Evolutionary conservation across 2,329 filamentous ascomycete genomes (phyloP).

Genomic region (Cordyceps cateniannulata): DNA sequence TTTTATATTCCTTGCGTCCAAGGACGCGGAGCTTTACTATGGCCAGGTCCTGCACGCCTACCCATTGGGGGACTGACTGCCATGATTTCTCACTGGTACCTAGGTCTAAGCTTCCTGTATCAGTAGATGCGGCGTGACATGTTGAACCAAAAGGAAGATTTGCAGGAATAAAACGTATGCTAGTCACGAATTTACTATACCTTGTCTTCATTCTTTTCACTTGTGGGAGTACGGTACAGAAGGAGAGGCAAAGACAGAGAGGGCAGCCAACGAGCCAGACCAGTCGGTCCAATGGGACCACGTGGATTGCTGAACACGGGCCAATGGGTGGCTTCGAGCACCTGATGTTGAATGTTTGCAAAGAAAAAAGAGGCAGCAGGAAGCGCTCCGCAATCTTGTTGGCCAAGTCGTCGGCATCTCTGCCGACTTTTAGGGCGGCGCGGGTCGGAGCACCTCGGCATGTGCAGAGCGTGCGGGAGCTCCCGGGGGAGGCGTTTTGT

Average conservation of each 20-base stretch:
- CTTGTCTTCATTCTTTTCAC: background rate
- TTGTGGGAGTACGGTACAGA: no score
- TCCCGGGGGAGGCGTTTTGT: background rate
- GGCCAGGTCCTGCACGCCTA: no score
- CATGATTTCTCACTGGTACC: no score
- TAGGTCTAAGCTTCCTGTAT: no score
- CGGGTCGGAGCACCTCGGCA: conserved; percentile 9
- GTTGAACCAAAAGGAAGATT: background rate
- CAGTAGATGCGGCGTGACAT: background rate
- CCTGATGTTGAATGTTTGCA: background rate
- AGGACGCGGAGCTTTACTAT: no score
- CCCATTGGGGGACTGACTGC: no score
- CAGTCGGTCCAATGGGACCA: background rate
- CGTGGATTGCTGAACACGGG: background rate
- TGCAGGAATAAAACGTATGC: background rate
- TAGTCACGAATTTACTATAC: background rate
- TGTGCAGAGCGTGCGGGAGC: conserved; percentile 4
- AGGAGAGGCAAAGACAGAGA: background rate
- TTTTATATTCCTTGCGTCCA: no score
- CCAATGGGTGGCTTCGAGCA: background rate
- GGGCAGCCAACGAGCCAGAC: background rate
- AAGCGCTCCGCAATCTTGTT: background rate
- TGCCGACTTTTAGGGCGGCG: background rate
- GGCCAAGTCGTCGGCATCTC: background rate
- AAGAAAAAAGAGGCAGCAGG: background rate